phyloP scores from a whole-genome alignment of 176 grass and related monocot species.

The Triticum monococcum region DNA sequence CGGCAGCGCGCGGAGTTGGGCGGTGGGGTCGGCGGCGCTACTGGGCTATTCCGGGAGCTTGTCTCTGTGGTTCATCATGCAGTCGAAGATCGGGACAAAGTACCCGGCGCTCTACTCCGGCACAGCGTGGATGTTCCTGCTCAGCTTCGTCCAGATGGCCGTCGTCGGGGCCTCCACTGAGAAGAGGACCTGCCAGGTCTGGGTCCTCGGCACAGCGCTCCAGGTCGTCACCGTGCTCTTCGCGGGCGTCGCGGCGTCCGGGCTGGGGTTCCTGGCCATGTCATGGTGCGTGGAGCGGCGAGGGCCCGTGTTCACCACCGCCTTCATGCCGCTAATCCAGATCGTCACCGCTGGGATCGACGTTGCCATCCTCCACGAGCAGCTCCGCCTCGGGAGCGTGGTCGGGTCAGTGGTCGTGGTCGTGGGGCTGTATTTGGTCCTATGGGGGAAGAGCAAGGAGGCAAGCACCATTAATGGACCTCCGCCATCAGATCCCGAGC shows the following conservation, averaged over 20 bases:
- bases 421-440: slow-evolving; percentile 54
- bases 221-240: slow-evolving; percentile 60
- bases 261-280: slow-evolving; percentile 63
- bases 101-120: slow-evolving; percentile 53
- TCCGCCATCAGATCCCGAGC: too few species aligned
- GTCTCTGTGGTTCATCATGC: slow-evolving; percentile 66
- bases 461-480: neutral
- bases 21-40: slow-evolving; percentile 48
- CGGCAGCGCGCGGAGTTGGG: slow-evolving; percentile 35
- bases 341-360: slow-evolving; percentile 62
- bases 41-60: slow-evolving; percentile 46
- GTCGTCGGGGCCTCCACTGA: slow-evolving; percentile 32
- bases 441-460: slow-evolving; percentile 76
- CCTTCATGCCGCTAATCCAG: slow-evolving; percentile 81
- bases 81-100: slow-evolving; percentile 16
- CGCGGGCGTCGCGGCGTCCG: slow-evolving; percentile 53
- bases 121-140: slow-evolving; percentile 53
- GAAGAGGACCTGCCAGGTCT: slow-evolving; percentile 33
- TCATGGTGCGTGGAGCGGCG: slow-evolving; percentile 46
- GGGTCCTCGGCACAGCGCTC: slow-evolving; percentile 45
- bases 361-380: slow-evolving; percentile 60
- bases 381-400: slow-evolving; percentile 19
- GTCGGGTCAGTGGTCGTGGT: slow-evolving; percentile 51
- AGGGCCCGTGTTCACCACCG: slow-evolving; percentile 58
- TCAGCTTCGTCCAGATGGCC: slow-evolving; percentile 67